Evolutionary conservation across 164 flowering plant species (phyloP).

Genomic region (Echeveria elegans): DNA sequence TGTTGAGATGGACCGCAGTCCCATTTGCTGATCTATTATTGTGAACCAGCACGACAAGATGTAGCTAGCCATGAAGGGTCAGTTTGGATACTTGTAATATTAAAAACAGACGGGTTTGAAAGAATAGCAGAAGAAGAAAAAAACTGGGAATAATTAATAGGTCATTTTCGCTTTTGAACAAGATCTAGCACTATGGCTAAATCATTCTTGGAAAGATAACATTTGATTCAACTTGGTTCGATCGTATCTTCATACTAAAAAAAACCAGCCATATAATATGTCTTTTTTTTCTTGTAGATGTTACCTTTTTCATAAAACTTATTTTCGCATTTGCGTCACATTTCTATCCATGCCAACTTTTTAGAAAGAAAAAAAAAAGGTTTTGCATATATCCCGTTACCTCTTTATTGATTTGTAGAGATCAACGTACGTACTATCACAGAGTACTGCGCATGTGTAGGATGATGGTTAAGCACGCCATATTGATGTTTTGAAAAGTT

Average conservation of each 20-base stretch:
- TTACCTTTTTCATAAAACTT: not conserved
- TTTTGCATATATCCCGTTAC: not conserved
- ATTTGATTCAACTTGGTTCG: not conserved
- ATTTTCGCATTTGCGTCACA: not conserved
- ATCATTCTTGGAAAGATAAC: not conserved
- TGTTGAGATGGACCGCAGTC: not conserved
- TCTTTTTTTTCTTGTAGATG: not conserved
- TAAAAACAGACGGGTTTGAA: not conserved
- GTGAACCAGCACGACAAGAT: not conserved
- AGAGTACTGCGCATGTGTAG: too few relatives aligned
- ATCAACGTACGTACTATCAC: too few relatives aligned
- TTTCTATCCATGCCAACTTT: not conserved
- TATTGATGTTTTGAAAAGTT: too few relatives aligned
- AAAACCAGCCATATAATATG: not conserved
- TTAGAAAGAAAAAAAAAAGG: not conserved
- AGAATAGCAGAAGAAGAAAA: too few relatives aligned
- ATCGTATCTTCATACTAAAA: not conserved
- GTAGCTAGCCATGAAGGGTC: conserved; percentile 4
- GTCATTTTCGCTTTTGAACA: conserved; percentile 1
- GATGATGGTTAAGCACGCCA: too few relatives aligned
- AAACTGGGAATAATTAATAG: not conserved
- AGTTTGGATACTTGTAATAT: not conserved
- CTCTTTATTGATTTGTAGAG: not conserved
- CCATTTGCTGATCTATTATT: not conserved
- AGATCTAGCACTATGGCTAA: not conserved